Evolutionary conservation across 1,284 basidiomycete species (phyloP), one percentile per base, ranked within the genome.

Genomic region (Cutaneotrichosporon sp.): DNA sequence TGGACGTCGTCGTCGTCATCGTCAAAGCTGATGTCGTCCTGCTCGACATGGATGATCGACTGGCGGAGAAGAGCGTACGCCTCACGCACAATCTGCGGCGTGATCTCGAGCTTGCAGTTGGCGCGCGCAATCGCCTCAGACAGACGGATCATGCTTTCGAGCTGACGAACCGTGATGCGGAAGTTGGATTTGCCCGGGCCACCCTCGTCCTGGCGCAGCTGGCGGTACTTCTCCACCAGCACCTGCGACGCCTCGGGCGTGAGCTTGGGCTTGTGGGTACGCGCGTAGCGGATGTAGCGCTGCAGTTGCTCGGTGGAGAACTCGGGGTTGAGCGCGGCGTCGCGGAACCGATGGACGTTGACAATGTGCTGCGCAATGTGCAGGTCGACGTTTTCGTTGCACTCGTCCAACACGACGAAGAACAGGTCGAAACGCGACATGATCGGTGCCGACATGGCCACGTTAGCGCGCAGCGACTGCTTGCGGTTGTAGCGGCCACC

Each of bases 381-480:
- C 68, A 91, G 75, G 73, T 98, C 96, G 58, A 87, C 88, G 69
- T 83, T 84, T 73, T 92, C 88, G 74, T 97, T 88, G 77, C 94
- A 97, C 70, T 98, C 94, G 70, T 99, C 96, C 39, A 98, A 81
- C 13, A 99, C 92, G 52, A 99, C 90, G 69, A 98, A 98, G 80
- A 98, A 98, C 60, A 99, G 75, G 74, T 99, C 96, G 72, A 98
- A 99, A 62, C 96, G 85, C 76, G 90, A 94, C 94, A 99, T 98
- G 77, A 99, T 98, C 2, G 96, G 96, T 1, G 93, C 88, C 47
- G 87, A 92, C 94, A 99, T 97, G 55, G 90, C 90, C 10, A 99
- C 86, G 73, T 99, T 99, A n/a, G 87, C 87, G 17, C 92, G 80
- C 21, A 99, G 77, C 4, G 87, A 86, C 77, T 88, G 90, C 78